A percentile compares a stretch with the other conserved stretches of the same genome.
phyloP scores from a whole-genome alignment of 352 stramenopile genomes.

The Phytophthora citrophthora region DNA sequence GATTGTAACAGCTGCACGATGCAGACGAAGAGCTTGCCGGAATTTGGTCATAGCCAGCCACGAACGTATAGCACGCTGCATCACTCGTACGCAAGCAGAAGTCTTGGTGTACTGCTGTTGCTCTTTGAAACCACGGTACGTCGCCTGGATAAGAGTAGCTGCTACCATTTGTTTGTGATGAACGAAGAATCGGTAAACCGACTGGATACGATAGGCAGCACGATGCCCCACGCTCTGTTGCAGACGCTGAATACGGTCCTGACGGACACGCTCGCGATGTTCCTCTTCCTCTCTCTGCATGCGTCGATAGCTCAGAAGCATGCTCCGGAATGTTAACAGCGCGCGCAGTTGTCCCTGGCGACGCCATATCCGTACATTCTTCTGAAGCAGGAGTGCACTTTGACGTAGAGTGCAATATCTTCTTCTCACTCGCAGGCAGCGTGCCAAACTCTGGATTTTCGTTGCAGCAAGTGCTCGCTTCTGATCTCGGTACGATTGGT shows the following conservation, averaged over 20 bases:
- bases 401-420: conserved; percentile 21
- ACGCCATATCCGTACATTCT: conserved; percentile 49
- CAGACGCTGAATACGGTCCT: conserved; percentile 26
- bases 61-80: conserved; percentile 27
- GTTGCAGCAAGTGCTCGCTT: conserved; percentile 37
- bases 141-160: conserved; percentile 35
- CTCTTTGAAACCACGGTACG: conserved; percentile 31
- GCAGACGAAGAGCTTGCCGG: conserved; percentile 19
- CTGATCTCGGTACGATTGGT: conserved; percentile 18
- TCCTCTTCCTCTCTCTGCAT: conserved; percentile 40
- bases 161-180: conserved; percentile 31
- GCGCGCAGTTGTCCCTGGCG: conserved; percentile 39
- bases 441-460: conserved; percentile 40
- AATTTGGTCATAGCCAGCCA: conserved; percentile 25
- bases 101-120: conserved; percentile 26
- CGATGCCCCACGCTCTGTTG: conserved; percentile 37
- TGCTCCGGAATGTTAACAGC: conserved; percentile 37
- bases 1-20: conserved; percentile 42
- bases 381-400: conserved; percentile 38
- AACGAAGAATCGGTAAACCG: conserved; percentile 28
- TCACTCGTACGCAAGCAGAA: conserved; percentile 8
- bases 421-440: conserved; percentile 20
- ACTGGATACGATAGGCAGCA: conserved; percentile 42
- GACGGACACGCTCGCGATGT: conserved; percentile 30
- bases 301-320: conserved; percentile 39